Evolutionary conservation across 371 early-diverging fungal genomes (phyloP).

Genomic region (Syncephalastrum racemosum): DNA sequence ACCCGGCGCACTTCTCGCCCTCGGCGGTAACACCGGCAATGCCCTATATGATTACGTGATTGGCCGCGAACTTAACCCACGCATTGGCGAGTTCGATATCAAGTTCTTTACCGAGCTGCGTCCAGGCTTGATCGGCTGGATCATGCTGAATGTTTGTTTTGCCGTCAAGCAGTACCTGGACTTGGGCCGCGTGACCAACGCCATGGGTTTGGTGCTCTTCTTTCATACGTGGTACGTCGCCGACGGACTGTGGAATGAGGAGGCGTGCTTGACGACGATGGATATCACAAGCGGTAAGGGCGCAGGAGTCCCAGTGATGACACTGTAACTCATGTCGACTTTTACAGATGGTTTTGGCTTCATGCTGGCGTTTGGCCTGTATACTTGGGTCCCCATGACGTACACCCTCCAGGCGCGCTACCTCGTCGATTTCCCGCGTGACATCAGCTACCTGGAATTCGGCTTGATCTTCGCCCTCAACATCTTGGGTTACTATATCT

Average conservation of each 20-base stretch:
- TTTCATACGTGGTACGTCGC: conserved; percentile 84
- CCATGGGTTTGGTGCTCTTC: conserved; percentile 71
- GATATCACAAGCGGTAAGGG: conserved; percentile 74
- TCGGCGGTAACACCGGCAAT: conserved; percentile 90
- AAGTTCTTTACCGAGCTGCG: conserved; percentile 93
- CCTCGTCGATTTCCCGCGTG: conserved; percentile 68
- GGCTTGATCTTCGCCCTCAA: conserved; percentile 59
- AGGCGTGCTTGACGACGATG: conserved; percentile 90
- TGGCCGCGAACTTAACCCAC: conserved; percentile 88
- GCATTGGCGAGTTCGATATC: conserved; percentile 82
- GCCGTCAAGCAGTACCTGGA: conserved; percentile 76
- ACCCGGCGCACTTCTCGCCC: conserved; percentile 63
- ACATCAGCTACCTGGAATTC: conserved; percentile 50
- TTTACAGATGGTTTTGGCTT: conserved; percentile 88
- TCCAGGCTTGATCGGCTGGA: conserved; percentile 88
- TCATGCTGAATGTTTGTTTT: conserved; percentile 73
- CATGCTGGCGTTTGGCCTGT: conserved; percentile 89
- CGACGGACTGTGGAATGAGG: conserved; percentile 84
- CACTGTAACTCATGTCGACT: neutral
- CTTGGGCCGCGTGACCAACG: conserved; percentile 70
- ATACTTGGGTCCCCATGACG: conserved; percentile 91
- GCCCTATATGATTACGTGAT: conserved; percentile 85
- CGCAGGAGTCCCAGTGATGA: neutral
- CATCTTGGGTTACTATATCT: conserved; percentile 77
- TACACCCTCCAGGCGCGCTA: conserved; percentile 91